A percentile compares a stretch with the other conserved stretches of the same genome.
Conservation (phyloP, 148 eudicot genomes). For the Dianthus caryophyllus region DNA sequence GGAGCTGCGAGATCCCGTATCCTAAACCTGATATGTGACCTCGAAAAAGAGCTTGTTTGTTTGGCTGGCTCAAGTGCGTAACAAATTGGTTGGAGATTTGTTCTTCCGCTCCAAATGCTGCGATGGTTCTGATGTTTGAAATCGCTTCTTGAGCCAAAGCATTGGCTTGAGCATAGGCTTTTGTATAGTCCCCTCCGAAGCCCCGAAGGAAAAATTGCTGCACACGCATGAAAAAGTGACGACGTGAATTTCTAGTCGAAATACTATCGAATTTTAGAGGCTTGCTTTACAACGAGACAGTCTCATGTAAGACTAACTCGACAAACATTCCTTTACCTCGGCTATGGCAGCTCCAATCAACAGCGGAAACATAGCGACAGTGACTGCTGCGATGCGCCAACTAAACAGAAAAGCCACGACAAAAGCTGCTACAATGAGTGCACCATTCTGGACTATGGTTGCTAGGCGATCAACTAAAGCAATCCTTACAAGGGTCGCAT, state of each 20-base stretch:
- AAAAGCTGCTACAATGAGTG: conserved; percentile 53
- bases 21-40: conserved; percentile 67
- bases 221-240: conserved; percentile 1
- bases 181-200: conserved; percentile 57
- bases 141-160: conserved; percentile 65
- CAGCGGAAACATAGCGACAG: conserved; percentile 49
- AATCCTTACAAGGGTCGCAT: conserved; percentile 62
- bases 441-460: conserved; percentile 53
- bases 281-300: no score
- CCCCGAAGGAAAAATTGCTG: conserved; percentile 68
- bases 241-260: background rate
- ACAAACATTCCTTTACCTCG: conserved; percentile 36
- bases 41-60: conserved; percentile 45
- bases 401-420: conserved; percentile 46
- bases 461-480: conserved; percentile 64
- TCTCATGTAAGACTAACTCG: background rate
- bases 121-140: conserved; percentile 58
- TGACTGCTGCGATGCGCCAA: conserved; percentile 64
- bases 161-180: conserved; percentile 45
- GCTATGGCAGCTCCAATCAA: conserved; percentile 56
- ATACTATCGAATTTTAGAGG: background rate
- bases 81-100: conserved; percentile 37
- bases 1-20: conserved; percentile 51
- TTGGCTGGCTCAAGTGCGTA: conserved; percentile 38
- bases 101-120: conserved; percentile 71